A percentile compares a stretch with the other conserved stretches of the same genome.
phyloP scores from a whole-genome alignment of 2,329 filamentous ascomycete species.

The Ceratocystis colombiana region DNA sequence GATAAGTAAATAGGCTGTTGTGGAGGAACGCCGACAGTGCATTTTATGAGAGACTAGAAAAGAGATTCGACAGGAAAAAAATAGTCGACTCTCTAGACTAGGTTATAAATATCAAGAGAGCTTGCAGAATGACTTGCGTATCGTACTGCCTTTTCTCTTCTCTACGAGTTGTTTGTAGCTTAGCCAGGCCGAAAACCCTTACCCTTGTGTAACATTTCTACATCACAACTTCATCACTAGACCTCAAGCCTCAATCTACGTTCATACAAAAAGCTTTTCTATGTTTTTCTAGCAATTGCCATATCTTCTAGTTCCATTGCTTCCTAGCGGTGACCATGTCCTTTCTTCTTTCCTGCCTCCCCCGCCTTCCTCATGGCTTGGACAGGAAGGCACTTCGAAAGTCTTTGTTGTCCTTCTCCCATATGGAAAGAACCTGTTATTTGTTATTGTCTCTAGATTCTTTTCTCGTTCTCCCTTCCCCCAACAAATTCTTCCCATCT shows the following conservation, averaged over 20 bases:
- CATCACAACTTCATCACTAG: neutral
- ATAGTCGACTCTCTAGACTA: too few relatives aligned
- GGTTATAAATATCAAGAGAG: too few relatives aligned
- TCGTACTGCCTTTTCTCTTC: neutral
- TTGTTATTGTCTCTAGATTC: conserved; percentile 1
- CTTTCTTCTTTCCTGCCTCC: neutral
- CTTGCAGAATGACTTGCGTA: too few relatives aligned
- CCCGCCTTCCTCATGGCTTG: neutral
- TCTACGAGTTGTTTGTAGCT: neutral
- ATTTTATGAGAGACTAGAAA: too few relatives aligned
- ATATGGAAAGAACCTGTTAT: neutral
- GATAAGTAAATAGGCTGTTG: neutral
- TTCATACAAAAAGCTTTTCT: neutral
- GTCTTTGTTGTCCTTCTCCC: conserved; percentile 14
- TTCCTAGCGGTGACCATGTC: neutral
- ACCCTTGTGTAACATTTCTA: neutral
- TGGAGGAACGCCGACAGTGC: too few relatives aligned
- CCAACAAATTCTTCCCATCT: conserved; percentile 1
- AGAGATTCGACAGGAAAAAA: too few relatives aligned
- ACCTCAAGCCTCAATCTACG: neutral
- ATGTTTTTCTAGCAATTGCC: neutral
- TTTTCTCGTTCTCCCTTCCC: too few relatives aligned
- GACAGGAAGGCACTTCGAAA: neutral
- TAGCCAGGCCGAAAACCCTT: neutral
- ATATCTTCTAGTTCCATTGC: too few relatives aligned